Conservation (phyloP, 2,329 filamentous ascomycete genomes). For the Microdochium paspali region DNA sequence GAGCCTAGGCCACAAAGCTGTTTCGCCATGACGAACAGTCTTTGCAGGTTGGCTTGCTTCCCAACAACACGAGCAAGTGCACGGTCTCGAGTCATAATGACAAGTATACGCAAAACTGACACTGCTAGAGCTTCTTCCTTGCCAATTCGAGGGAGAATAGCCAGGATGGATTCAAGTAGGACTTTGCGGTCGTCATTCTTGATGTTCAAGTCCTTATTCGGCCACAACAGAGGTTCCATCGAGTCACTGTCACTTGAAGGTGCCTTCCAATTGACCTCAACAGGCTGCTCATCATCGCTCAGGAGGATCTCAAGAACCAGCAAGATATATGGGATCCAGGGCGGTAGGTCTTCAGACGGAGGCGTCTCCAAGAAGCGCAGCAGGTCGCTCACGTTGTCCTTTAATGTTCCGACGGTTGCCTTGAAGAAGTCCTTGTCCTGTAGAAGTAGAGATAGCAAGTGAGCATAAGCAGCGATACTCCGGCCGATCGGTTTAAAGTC, state of each 20-base stretch:
- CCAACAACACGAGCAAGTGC: slow-evolving; percentile 66
- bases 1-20: slow-evolving; percentile 76
- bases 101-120: slow-evolving; percentile 72
- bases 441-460: slow-evolving; percentile 79
- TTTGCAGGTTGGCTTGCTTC: slow-evolving; percentile 81
- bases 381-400: slow-evolving; percentile 66
- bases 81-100: slow-evolving; percentile 77
- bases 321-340: slow-evolving; percentile 86
- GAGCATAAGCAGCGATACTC: slow-evolving; percentile 78
- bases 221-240: slow-evolving; percentile 45
- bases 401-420: slow-evolving; percentile 63
- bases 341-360: slow-evolving; percentile 68
- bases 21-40: slow-evolving; percentile 90
- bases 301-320: slow-evolving; percentile 84
- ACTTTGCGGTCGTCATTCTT: slow-evolving; percentile 54
- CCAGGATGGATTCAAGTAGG: slow-evolving; percentile 70
- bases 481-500: slow-evolving; percentile 52
- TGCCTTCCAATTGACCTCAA: slow-evolving; percentile 60
- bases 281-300: slow-evolving; percentile 78
- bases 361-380: slow-evolving; percentile 70
- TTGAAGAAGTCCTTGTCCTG: slow-evolving; percentile 76
- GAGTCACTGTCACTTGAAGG: slow-evolving; percentile 40
- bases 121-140: slow-evolving; percentile 81
- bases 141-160: slow-evolving; percentile 75
- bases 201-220: slow-evolving; percentile 52